phyloP scores from a whole-genome alignment of 2,329 filamentous ascomycete species.

The Calonectria honghensis region DNA sequence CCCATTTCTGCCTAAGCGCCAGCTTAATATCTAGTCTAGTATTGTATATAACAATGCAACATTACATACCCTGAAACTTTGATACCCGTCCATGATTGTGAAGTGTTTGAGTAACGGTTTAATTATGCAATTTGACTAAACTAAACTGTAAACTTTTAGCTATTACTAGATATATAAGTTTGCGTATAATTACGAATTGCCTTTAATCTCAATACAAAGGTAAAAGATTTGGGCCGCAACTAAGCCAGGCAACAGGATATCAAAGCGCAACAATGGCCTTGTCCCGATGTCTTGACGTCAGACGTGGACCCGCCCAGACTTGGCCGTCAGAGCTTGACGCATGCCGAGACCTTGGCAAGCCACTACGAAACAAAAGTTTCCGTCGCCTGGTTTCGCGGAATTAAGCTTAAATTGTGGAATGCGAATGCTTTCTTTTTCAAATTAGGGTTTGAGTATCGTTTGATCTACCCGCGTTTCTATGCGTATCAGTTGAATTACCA shows the following conservation, averaged over 20 bases:
- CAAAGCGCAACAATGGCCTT: not conserved
- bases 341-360: constrained; percentile 23
- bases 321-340: not conserved
- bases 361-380: not conserved
- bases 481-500: not conserved
- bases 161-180: not conserved
- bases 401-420: constrained; percentile 22
- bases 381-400: not conserved
- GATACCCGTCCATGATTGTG: not conserved
- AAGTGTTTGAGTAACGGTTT: not conserved
- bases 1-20: constrained; percentile 29
- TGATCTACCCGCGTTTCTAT: not conserved
- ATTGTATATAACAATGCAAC: constrained; percentile 15
- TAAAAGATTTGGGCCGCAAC: not conserved
- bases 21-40: constrained; percentile 10
- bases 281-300: constrained; percentile 17
- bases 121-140: not conserved
- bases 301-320: constrained; percentile 15
- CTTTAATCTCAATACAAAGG: too few relatives aligned
- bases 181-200: not conserved
- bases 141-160: not conserved
- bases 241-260: not conserved
- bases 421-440: not conserved
- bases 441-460: not conserved
- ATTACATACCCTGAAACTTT: not conserved